Evolutionary conservation across 495 filamentous ascomycete genomes (phyloP).

Genomic region (Talaromyces proteolyticus): DNA sequence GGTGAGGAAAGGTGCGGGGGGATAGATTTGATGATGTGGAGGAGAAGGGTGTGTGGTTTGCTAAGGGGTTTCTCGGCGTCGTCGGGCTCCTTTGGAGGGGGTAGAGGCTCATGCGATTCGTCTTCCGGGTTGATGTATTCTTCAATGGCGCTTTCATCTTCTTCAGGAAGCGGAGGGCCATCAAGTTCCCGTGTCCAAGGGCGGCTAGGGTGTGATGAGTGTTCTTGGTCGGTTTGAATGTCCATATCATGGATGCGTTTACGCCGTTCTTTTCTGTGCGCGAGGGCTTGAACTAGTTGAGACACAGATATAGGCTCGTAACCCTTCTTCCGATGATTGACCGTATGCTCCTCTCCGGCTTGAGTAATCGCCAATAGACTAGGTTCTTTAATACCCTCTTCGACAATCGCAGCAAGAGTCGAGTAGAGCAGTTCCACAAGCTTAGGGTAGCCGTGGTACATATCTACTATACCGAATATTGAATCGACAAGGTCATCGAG

Average conservation of each 20-base stretch:
- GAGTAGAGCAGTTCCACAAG: slow-evolving; percentile 83
- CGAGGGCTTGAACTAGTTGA: slow-evolving; percentile 29
- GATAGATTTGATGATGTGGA: slow-evolving; percentile 62
- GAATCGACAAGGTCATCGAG: slow-evolving; percentile 86
- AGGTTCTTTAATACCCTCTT: slow-evolving; percentile 66
- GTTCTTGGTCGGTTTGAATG: slow-evolving; percentile 22
- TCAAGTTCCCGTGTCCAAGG: slow-evolving; percentile 28
- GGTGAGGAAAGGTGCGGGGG: slow-evolving; percentile 82
- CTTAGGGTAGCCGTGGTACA: slow-evolving; percentile 86
- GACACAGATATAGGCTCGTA: slow-evolving; percentile 31
- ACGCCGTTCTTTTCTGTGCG: slow-evolving; percentile 29
- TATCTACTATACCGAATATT: slow-evolving; percentile 85
- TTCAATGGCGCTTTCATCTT: slow-evolving; percentile 20
- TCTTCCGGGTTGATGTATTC: slow-evolving; percentile 9
- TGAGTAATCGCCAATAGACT: slow-evolving; percentile 46
- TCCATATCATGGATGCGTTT: slow-evolving; percentile 23
- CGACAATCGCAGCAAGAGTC: slow-evolving; percentile 73
- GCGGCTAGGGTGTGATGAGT: slow-evolving; percentile 25
- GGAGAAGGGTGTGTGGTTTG: slow-evolving; percentile 54
- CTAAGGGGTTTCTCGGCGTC: slow-evolving; percentile 46
- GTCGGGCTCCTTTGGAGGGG: slow-evolving; percentile 44
- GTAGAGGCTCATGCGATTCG: slow-evolving; percentile 31
- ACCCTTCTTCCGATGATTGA: slow-evolving; percentile 31
- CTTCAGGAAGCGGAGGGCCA: slow-evolving; percentile 19
- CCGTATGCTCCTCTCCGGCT: slow-evolving; percentile 15